Base-by-base conservation (phyloP, 2,329 filamentous ascomycete genomes). In the Apiospora phragmitis region DNA sequence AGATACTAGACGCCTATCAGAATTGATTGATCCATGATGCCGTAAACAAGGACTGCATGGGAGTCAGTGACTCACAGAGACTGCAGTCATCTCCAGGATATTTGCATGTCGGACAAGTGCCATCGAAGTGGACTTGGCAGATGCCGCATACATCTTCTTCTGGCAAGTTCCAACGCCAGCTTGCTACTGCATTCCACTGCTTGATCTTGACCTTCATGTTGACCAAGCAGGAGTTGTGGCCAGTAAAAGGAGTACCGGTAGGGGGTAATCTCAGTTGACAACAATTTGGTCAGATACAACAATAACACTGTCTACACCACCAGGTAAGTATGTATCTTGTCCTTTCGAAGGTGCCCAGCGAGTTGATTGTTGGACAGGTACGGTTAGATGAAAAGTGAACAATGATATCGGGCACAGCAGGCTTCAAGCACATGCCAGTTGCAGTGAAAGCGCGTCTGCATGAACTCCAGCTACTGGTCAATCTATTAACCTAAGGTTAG, bases 81-180 rank as follows among this genome's bases (percentile, higher is more conserved):
- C 93, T 93, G 83, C 96, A 99, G 80, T 98, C 95, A 78, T 99
- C 96, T 71, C 96, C 96, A 18, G 96, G 96, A 79, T 94, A 98
- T 87, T 97, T 97, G 90, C 96, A 99, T 70, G 94, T 97, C 65
- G 96, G 95, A 85, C 96, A 99, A 35, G 96, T 98, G 71, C 95
- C 95, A 81, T 99, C 96, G 80, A 98, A 99, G 78, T 97, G 93
- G 73, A 97, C 95, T 80, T 97, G 95, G 83, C 96, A 99, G 84
- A 99, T 99, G 77, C 96, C 96, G 77, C 96, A 99, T 73, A 98
- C 95, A 80, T 99, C 95, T 83, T 98, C 95, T 77, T 97, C 94
- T 32, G 95, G 94, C 78, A 98, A 93, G 80, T 98, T 94, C 96
- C 96, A 99, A 74, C 94, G 91, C 96, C 96, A 99, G 70, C 94